Base-by-base conservation (phyloP, 176 grass and related monocot genomes). In the Tuctoria greenei region DNA sequence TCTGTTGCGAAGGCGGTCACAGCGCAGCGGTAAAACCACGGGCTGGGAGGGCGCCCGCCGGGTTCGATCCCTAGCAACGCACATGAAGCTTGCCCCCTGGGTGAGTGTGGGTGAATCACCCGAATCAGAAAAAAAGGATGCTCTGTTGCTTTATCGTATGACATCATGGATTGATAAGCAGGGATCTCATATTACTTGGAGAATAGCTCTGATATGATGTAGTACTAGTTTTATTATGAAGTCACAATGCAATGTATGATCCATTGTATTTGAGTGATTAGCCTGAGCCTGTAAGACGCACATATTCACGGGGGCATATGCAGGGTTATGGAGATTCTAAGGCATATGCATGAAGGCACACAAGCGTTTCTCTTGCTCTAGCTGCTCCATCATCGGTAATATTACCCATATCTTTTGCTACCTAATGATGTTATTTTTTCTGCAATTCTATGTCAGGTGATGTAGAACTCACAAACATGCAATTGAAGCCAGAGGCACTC, bases 381-480 rank as follows among this genome's bases (percentile, higher is more conserved):
- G 20, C 36, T 43, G 39, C 68, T 58, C n/a, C 51, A 45, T 61
- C 44, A 69, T 49, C 52, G 66, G 50, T 41, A 61, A 15, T n/a
- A 35, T 36, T 23, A 24, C 7, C 13, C 13, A 27, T 79, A 47
- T 37, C 36, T 65, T 61, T 21, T 51, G 35, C 28, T 55, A 72
- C 61, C 10, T 74, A 68, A 52, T 84, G 61, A 67, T 59, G 27
- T 69, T 55, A 54, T 72, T 55, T 82, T 83, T 72, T 59, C 47
- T 82, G 61, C 11, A 82, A 81, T 52, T 68, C 51, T 63, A 57
- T 70, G 84, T 52, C 78, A 98, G 88, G 91, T n/a, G 88, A 93
- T 86, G 95, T 98, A 49, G 91, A 93, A 83, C 67, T 98, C 71
- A 88, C 87, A 26, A 93, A 93, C 84, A 98, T 98, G 95, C 91